These are phyloP conservation scores for Thalassiosira profunda DNA, from an alignment of 108 stramenopile species.

Conservation along the genomic window DNA sequence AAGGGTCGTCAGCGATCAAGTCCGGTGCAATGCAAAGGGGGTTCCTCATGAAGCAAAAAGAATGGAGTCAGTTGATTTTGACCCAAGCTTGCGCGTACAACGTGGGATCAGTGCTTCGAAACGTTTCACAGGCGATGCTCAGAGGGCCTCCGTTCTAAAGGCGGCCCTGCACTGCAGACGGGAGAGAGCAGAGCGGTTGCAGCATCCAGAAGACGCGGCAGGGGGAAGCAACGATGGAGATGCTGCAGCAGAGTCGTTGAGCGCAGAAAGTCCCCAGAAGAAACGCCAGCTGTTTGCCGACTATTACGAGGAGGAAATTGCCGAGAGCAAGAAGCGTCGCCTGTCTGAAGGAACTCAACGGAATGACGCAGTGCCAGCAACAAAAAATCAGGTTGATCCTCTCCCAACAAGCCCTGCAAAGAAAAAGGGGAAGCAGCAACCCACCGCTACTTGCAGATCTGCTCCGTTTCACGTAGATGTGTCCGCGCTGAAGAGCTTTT, in stretches of 20 bases:
- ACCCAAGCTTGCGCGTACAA: neutral
- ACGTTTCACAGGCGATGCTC: neutral
- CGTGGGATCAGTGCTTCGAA: constrained; percentile 20
- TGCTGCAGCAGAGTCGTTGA: neutral
- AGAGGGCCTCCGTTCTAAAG: neutral
- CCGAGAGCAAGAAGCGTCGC: neutral
- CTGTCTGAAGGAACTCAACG: too few relatives aligned
- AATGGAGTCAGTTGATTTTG: neutral
- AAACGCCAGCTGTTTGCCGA: constrained; percentile 5
- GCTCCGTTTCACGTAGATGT: constrained; percentile 64
- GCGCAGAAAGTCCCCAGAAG: neutral
- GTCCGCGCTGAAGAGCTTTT: constrained; percentile 56
- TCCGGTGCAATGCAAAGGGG: neutral
- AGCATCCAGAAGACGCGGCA: too few relatives aligned
- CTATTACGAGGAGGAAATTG: neutral
- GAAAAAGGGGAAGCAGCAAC: too few relatives aligned
- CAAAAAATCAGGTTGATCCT: too few relatives aligned
- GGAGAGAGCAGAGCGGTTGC: constrained; percentile 2
- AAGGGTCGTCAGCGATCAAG: neutral
- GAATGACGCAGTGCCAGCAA: too few relatives aligned
- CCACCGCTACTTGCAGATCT: neutral
- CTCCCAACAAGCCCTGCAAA: too few relatives aligned
- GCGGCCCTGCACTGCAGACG: constrained; percentile 1
- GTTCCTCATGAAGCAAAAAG: neutral
- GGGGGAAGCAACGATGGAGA: neutral